Percentiles rank a stretch among this genome's conserved stretches.
Conservation (phyloP, 1,139 yeast species). For the Taphrina deformans region DNA sequence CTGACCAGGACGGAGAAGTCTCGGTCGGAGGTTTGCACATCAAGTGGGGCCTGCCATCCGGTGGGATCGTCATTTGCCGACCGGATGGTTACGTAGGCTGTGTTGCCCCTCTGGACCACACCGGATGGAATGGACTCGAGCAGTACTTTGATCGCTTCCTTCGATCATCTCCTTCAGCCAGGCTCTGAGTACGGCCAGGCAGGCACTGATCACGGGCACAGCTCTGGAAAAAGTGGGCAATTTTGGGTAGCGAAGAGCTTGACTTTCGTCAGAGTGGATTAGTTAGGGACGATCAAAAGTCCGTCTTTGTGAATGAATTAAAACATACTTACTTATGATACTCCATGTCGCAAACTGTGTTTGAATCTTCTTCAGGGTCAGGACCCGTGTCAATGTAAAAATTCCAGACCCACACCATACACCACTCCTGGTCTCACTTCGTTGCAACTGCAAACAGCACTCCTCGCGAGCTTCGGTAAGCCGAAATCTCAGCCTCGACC, state of each 20-base stretch:
- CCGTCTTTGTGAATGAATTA: background rate
- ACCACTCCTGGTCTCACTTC: no score
- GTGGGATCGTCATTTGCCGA: constrained; percentile 45
- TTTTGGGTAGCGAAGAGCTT: no score
- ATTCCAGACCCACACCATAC: no score
- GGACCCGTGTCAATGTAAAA: no score
- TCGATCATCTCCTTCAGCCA: background rate
- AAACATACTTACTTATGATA: background rate
- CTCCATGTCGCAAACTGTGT: background rate
- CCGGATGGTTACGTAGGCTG: constrained; percentile 49
- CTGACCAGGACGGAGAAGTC: constrained; percentile 6
- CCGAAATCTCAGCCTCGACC: background rate
- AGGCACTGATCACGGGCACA: background rate
- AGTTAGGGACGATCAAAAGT: no score
- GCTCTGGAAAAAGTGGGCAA: no score
- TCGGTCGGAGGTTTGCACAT: constrained; percentile 2
- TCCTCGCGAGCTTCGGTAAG: background rate
- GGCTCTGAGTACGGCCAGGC: background rate
- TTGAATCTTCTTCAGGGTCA: no score
- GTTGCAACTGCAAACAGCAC: background rate
- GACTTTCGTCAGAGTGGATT: no score
- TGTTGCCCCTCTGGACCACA: constrained; percentile 40
- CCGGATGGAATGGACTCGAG: constrained; percentile 6
- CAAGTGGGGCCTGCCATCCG: constrained; percentile 35
- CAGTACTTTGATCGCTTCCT: constrained; percentile 28